A percentile compares a stretch with the other conserved stretches of the same genome.
These are phyloP conservation scores for Aspergillus fumigatus DNA, from an alignment of 2,329 filamentous ascomycete genomes.

Conservation along the genomic window DNA sequence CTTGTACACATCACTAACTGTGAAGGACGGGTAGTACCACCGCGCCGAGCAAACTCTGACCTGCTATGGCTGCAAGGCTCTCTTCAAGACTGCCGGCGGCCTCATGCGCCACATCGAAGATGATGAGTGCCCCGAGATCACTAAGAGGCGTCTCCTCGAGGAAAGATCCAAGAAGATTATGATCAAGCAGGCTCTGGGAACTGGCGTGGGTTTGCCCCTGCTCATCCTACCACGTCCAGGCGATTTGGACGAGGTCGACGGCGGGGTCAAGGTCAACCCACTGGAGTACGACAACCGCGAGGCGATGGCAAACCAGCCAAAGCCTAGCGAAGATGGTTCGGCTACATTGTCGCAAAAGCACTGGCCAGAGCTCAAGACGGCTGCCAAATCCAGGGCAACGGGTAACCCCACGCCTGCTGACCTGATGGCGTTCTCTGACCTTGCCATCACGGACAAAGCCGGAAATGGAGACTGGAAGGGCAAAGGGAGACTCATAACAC, in stretches of 20 bases:
- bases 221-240: conserved; percentile 1
- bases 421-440: conserved; percentile 18
- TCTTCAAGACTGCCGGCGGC: conserved; percentile 46
- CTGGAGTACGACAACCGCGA: conserved; percentile 10
- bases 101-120: conserved; percentile 54
- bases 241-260: conserved; percentile 16
- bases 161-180: conserved; percentile 50
- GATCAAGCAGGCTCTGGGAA: conserved; percentile 30
- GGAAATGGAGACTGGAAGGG: conserved; percentile 2
- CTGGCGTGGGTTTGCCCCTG: conserved; percentile 1
- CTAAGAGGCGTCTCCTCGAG: conserved; percentile 40
- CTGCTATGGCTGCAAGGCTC: conserved; percentile 45
- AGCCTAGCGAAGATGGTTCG: conserved; percentile 1
- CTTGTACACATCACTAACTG: neutral
- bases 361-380: conserved; percentile 18
- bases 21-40: conserved; percentile 40
- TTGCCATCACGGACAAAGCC: neutral
- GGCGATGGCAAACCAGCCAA: conserved; percentile 16
- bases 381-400: neutral
- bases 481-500: neutral
- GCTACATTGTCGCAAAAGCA: conserved; percentile 15
- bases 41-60: conserved; percentile 46
- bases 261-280: conserved; percentile 19
- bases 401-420: conserved; percentile 9
- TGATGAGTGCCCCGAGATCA: conserved; percentile 46